Evolutionary conservation across 2,329 filamentous ascomycete species (phyloP), one percentile per base, ranked within the genome.

Genomic region (Lecanicillium sp.): DNA sequence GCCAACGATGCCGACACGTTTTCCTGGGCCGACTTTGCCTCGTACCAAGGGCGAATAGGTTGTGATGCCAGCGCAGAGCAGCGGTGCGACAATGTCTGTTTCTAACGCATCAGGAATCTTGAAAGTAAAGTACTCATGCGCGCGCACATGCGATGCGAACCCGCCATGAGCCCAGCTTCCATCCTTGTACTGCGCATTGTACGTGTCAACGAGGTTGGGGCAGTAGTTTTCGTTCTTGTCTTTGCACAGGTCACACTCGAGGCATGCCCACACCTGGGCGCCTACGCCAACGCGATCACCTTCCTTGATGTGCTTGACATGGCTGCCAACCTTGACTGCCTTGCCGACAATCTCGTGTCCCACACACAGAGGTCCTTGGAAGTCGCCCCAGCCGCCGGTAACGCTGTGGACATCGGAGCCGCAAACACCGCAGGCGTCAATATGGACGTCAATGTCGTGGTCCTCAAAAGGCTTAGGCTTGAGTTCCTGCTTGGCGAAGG

Each of bases 61-160:
- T 0, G 86, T 92, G 37, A 90, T 71, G 2, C 87, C 86, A 2
- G 79, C 86, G 53, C 86, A 90, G 19, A 90, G 69, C 66, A 92
- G 78, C 1, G 85, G 84, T 2, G 84, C 74, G 0, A 68, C 71
- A 2, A 65, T 53, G 22, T 70, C 65, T 0, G 66, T 66, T 7
- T 65, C 57, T 9, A 79, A 57, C 1, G 53, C 56, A n/a, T 76
- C 71, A 0, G 74, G 74, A 28, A 79, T 74, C 45, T 71, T 71
- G 49, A 78, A 70, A 22, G 67, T 68, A 46, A 86, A 88, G 57
- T 71, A 68, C 48, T 70, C 65, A 42, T 72, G 69, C 0, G 63
- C 66, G 18, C 69, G 60, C 17, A 72, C 67, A 40, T 73, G 65
- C 13, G 61, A 68, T 1, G 67, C 57, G 43, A 62, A 74, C n/a